A percentile compares a stretch with the other conserved stretches of the same genome.
phyloP scores from a whole-genome alignment of 1,139 yeast species.

The Protomyces lactucae-debilis region DNA sequence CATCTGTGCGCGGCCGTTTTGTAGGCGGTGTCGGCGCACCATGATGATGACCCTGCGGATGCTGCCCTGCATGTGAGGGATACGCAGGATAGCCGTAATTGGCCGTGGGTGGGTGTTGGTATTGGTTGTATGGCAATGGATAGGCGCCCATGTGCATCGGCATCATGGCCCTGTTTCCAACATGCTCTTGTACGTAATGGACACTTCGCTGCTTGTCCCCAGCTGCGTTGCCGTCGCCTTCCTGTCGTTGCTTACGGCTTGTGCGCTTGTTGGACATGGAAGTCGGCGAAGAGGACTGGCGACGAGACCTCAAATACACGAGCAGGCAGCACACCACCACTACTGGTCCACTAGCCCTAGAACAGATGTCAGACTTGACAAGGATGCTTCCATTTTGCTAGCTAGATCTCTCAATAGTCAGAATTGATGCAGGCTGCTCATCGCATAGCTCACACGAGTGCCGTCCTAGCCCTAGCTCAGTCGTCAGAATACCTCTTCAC shows the following conservation, averaged over 20 bases:
- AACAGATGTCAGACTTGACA: too few relatives aligned
- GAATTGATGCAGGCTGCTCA: conserved; percentile 7
- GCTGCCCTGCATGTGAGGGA: background rate
- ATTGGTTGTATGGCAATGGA: background rate
- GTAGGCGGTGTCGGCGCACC: background rate
- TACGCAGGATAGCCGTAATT: background rate
- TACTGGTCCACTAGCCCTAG: background rate
- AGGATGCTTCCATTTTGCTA: too few relatives aligned
- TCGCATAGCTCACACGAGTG: conserved; percentile 3
- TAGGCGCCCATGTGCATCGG: background rate
- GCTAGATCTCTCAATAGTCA: too few relatives aligned
- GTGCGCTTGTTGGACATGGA: background rate
- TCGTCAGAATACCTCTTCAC: conserved; percentile 65
- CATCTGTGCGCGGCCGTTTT: background rate
- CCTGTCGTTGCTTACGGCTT: background rate
- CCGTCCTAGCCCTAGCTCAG: conserved; percentile 66
- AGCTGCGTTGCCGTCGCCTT: background rate
- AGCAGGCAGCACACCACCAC: background rate
- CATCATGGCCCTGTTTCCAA: background rate
- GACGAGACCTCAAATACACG: background rate
- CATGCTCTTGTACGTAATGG: background rate
- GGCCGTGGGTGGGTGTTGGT: background rate
- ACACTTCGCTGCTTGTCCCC: background rate
- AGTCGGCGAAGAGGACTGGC: background rate
- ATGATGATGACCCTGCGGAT: background rate